Evolutionary conservation across 129 eudicot genomes (phyloP).

Genomic region (Gnaphalium uliginosum): DNA sequence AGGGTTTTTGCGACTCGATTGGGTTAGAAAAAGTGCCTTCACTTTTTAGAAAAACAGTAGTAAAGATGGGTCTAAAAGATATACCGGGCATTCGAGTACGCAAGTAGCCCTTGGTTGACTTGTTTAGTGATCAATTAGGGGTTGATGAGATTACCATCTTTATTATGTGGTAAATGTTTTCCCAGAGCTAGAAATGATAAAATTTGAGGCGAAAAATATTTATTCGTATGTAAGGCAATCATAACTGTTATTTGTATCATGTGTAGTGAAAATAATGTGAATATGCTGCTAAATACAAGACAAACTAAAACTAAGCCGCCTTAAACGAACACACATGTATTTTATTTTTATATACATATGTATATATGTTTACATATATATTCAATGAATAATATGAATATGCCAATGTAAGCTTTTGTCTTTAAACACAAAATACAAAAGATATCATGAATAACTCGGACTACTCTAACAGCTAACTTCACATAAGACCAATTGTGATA

Average conservation of each 20-base stretch:
- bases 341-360: no score
- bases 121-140: not conserved
- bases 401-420: no score
- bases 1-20: slow-evolving; percentile 61
- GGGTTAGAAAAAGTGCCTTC: slow-evolving; percentile 78
- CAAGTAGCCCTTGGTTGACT: slow-evolving; percentile 34
- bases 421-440: slow-evolving; percentile 1
- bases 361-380: not conserved
- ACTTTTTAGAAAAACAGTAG: slow-evolving; percentile 73
- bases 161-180: not conserved
- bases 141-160: not conserved
- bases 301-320: slow-evolving; percentile 3
- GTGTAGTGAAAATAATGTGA: not conserved
- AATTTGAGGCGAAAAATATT: not conserved
- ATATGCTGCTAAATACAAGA: not conserved
- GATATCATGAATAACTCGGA: not conserved
- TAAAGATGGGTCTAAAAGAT: slow-evolving; percentile 86
- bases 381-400: not conserved
- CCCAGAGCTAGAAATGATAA: slow-evolving; percentile 4
- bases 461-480: no score
- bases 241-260: not conserved
- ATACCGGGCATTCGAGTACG: slow-evolving; percentile 74
- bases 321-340: not conserved
- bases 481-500: no score
- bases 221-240: not conserved